Base-by-base conservation (phyloP, 257 asterid genomes). In the Phtheirospermum japonicum region DNA sequence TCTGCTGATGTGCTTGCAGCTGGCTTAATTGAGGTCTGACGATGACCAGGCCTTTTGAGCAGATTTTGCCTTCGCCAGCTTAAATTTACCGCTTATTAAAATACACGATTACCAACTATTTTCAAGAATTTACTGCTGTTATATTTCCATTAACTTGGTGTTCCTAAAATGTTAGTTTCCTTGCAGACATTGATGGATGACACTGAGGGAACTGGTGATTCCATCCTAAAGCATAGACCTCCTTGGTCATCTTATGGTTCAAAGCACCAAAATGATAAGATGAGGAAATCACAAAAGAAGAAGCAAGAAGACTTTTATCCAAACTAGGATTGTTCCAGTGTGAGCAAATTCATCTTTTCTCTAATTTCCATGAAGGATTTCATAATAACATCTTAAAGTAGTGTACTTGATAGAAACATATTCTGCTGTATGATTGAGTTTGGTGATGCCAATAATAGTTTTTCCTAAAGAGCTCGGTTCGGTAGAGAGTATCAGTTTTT, bases 1-100 rank as follows among this genome's bases (percentile, higher is more conserved):
- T 93, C 99, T n/a, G 95, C 97, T 18, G 99, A 93, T 80, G 96
- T 93, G 55, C 95, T 93, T 67, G 96, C 99, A 30, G 97, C 99
- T 2, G 99, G 99, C 76, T 79, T 93, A 74, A 97, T 93, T 56
- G 99, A 93, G 74, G 70, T 81, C 97, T 57, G 95, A 93, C 74
- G n/a, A n/a, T n/a, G n/a, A n/a, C 96, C 97, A 64, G 66, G 73
- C 46, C 97, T 93, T 73, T 79, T 95, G 4, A 85, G 77, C 79
- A 85, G 78, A 87, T 93, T 68, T 79, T 93, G 76, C 79, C 88
- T 93, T 73, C 91, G 88, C 66, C 97, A 89, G 96, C 97, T 89
- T 67, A 64, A 79, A 81, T 56, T 45, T 55, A 39, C 64, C 59
- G 51, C 31, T 63, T 66, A 10, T 72, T 55, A 28, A 61, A 66